Evolutionary conservation across 495 filamentous ascomycete species (phyloP), one percentile per base, ranked within the genome.

Genomic region (Venustampulla echinocandica): DNA sequence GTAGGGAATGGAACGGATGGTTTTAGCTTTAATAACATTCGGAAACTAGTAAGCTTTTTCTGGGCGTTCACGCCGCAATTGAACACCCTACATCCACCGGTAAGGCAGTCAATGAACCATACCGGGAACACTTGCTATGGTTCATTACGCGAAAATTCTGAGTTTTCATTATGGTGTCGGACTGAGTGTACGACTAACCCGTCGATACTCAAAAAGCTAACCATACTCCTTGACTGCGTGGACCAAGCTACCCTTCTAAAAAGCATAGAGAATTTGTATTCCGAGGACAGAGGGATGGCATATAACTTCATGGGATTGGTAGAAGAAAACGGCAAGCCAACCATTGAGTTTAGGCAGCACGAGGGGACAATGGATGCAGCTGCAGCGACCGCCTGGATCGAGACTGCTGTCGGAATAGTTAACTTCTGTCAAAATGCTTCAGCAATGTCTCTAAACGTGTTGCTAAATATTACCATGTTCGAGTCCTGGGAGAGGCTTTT

Each of bases 321-420:
- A 10, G 14, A 17, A 11, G 18, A 17, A 25, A 17, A 17, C 9
- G 11, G 7, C 4, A 48, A 40, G 22, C 49, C 50, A 18, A 67
- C 62, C 14, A 55, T 73, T 32, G 69, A 73, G 52, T 72, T 73
- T 52, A 59, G 69, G 13, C 63, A 69, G 37, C 64, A 64, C 13
- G 55, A 30, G 6, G 69, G 68, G 2, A 52, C 59, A 0, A 47
- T 72, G 1, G 61, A 67, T 28, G 37, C 57, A 0, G 23, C 36
- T 1, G 61, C 52, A 44, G 45, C 69, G 14, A 18, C 33, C 0
- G 39, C 37, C 7, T 71, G 68, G 66, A 46, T 58, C 2, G 11
- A 35, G 3, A 58, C 69, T 41, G 48, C 53, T 37, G 52, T 55
- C 11, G 62, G 60, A 4, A 40, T 71, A 2, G 42, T 64, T 7